Evolutionary conservation across 495 filamentous ascomycete genomes (phyloP), one percentile per base, ranked within the genome.

Genomic region (Venustampulla echinocandica): DNA sequence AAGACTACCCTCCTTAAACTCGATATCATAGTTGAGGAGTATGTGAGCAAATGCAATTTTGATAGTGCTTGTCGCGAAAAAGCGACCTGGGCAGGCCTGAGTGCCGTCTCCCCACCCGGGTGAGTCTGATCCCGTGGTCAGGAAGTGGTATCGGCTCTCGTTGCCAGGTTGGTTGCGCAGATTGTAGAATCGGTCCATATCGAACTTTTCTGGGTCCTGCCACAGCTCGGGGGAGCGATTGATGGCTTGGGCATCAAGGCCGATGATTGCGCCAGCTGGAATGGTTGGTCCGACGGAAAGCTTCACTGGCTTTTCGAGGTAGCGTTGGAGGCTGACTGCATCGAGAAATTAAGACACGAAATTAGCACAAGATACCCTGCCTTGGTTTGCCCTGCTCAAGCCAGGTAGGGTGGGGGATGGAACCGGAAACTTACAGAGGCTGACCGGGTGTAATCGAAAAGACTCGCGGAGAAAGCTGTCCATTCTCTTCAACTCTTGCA

Each of bases 41-140:
- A 75, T 35, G 42, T 72, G 64, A 17, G 69, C 70, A 22, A 80
- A 27, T 30, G 79, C 70, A 25, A 69, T 64, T 56, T 80, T 80
- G 46, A 76, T 62, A 44, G 69, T 66, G 19, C 64, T 65, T 4
- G 60, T 60, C 0, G 70, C 74, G 34, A 80, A 76, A 57, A 74
- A 75, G 10, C 78, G 62, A 0, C 77, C 78, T 0, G 76, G 76
- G 52, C 75, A 79, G 0, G 77, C 73, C 42, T 79, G 70, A 21
- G 54, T 54, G 1, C 76, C 75, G 46, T 69, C 61, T 0, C 76
- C 74, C 35, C 74, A 79, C 27, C 6, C 27, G 6, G 13, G 13
- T 6, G 6, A 13, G 13, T 30, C 27, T 13, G 27, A 6, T 7
- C 27, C 27, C 7, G 72, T 61, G 30, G 64, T 61, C 4, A 66